A percentile compares a stretch with the other conserved stretches of the same genome.
phyloP scores from a whole-genome alignment of 495 filamentous ascomycete species.

The Astrocystis sublimbata region DNA sequence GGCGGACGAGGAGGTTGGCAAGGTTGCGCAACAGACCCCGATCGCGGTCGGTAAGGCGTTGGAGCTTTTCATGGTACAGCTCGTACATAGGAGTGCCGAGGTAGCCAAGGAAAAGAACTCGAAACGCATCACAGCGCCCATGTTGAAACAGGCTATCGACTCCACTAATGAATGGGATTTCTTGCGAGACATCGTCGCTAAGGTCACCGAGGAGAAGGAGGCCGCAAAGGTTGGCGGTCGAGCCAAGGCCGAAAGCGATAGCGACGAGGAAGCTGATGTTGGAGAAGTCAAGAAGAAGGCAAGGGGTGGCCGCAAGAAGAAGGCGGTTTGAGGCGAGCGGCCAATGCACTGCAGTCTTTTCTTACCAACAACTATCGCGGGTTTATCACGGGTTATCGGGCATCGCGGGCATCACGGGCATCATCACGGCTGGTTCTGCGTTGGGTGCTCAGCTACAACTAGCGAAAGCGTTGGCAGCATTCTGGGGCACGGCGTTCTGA shows the following conservation, averaged over 20 bases:
- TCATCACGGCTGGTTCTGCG: constrained; percentile 26
- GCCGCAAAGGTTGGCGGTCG: constrained; percentile 23
- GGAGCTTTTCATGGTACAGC: constrained; percentile 94
- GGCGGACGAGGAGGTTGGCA: constrained; percentile 97
- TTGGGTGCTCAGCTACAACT: constrained; percentile 13
- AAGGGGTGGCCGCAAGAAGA: constrained; percentile 48
- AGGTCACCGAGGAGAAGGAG: constrained; percentile 70
- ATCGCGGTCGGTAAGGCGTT: constrained; percentile 94
- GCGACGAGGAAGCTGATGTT: constrained; percentile 41
- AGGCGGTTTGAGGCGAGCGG: constrained; percentile 13
- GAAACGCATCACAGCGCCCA: constrained; percentile 84
- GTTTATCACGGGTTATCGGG: too few relatives aligned
- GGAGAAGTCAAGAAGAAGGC: constrained; percentile 45
- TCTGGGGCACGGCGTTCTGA: constrained; percentile 34
- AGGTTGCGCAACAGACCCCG: constrained; percentile 95
- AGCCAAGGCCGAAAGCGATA: constrained; percentile 44
- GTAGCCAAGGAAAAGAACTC: constrained; percentile 78
- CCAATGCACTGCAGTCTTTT: constrained; percentile 14
- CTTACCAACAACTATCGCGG: too few relatives aligned
- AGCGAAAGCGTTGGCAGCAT: constrained; percentile 14
- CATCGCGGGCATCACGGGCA: too few relatives aligned
- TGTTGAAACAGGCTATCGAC: constrained; percentile 85
- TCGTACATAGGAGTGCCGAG: constrained; percentile 82
- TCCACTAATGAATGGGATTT: constrained; percentile 92
- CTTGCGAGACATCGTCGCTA: constrained; percentile 83